Evolutionary conservation across 2,329 filamentous ascomycete genomes (phyloP).

Genomic region (Sclerotinia glacialis): DNA sequence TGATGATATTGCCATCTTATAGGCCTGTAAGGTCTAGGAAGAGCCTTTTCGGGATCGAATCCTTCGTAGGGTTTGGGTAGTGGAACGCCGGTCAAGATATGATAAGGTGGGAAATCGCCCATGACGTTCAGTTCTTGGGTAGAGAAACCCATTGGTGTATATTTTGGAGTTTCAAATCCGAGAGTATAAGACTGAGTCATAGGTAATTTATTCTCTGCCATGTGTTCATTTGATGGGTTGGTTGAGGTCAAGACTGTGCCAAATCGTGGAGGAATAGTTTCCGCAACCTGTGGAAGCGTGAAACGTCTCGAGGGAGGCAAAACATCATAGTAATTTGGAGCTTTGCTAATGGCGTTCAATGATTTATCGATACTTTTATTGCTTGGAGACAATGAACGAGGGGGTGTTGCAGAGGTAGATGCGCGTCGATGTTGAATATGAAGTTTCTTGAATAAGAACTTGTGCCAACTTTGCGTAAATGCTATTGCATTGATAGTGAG

Average conservation of each 20-base stretch:
- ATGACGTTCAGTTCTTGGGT: slow-evolving; percentile 65
- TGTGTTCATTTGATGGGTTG: slow-evolving; percentile 27
- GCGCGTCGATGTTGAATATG: slow-evolving; percentile 35
- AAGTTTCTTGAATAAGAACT: slow-evolving; percentile 30
- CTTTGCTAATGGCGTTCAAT: slow-evolving; percentile 16
- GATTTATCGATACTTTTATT: slow-evolving; percentile 22
- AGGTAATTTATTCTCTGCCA: slow-evolving; percentile 31
- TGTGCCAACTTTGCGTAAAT: slow-evolving; percentile 32
- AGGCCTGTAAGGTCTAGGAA: slow-evolving; percentile 73
- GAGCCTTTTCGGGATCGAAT: slow-evolving; percentile 67
- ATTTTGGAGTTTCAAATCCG: slow-evolving; percentile 41
- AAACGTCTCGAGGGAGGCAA: slow-evolving; percentile 37
- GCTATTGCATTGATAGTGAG: slow-evolving; percentile 28
- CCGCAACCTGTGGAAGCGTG: slow-evolving; percentile 33
- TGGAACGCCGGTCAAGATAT: slow-evolving; percentile 70
- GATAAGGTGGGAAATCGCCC: slow-evolving; percentile 78
- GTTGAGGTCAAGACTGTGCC: slow-evolving; percentile 26
- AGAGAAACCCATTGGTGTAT: slow-evolving; percentile 67
- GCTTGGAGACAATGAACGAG: slow-evolving; percentile 36
- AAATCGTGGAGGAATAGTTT: slow-evolving; percentile 26
- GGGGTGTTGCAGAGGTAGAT: slow-evolving; percentile 38
- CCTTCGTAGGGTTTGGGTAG: slow-evolving; percentile 60
- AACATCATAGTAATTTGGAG: slow-evolving; percentile 17
- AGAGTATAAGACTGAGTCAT: slow-evolving; percentile 33
- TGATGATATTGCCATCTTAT: slow-evolving; percentile 85